Percentiles rank a stretch among this genome's conserved stretches.
Evolutionary conservation across 495 filamentous ascomycete species (phyloP).

Genomic region (Aspergillus hancockii): DNA sequence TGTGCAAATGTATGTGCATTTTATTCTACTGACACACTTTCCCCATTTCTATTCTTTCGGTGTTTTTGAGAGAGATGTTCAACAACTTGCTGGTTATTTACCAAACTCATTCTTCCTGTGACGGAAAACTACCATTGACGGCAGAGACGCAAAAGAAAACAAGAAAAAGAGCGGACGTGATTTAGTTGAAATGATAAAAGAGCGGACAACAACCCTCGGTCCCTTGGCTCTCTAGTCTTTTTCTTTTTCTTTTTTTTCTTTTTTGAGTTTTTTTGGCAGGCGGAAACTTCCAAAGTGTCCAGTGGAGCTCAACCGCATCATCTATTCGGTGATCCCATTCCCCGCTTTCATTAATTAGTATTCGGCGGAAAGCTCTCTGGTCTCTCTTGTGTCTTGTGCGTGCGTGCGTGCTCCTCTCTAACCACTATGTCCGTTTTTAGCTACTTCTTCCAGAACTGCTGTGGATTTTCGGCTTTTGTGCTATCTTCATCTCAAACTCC

Average conservation of each 20-base stretch:
- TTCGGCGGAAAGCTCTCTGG: conserved; percentile 1
- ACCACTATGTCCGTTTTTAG: not conserved
- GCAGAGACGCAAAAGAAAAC: too few relatives aligned
- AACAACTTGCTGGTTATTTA: too few relatives aligned
- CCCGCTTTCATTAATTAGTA: conserved; percentile 22
- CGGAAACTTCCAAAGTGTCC: conserved; percentile 3
- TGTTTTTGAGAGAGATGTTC: too few relatives aligned
- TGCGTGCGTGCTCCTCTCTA: not conserved
- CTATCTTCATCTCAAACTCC: not conserved
- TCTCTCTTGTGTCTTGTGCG: not conserved
- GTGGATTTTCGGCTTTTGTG: not conserved
- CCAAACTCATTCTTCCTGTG: too few relatives aligned
- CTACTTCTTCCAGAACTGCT: not conserved
- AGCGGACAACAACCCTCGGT: not conserved
- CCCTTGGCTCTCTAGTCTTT: not conserved
- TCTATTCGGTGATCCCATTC: conserved; percentile 39
- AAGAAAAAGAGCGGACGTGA: too few relatives aligned
- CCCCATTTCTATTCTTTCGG: too few relatives aligned
- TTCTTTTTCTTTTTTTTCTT: not conserved
- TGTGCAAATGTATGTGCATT: too few relatives aligned
- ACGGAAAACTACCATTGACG: too few relatives aligned
- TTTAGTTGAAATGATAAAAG: too few relatives aligned
- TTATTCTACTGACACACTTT: too few relatives aligned
- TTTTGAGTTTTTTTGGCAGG: conserved; percentile 3
- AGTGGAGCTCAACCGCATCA: conserved; percentile 41